phyloP scores from a whole-genome alignment of 305 asterid genomes.

The Solanum hybrid region DNA sequence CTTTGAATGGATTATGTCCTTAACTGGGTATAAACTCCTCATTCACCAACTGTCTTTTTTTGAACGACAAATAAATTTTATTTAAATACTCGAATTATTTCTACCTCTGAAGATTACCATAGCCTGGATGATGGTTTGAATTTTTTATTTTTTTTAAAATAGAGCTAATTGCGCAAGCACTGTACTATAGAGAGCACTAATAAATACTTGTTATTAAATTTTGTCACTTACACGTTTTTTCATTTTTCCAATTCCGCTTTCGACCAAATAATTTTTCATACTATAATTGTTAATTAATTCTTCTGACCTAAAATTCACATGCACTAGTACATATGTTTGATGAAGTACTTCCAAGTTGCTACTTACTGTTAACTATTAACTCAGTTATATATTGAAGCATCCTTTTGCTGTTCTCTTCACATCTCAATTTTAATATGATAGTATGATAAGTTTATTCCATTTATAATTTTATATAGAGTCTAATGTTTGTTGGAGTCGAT shows the following conservation, averaged over 20 bases:
- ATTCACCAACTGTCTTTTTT: background rate
- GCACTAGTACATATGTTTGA: background rate
- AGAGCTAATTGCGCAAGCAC: background rate
- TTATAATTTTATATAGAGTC: background rate
- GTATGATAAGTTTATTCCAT: background rate
- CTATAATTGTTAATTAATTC: background rate
- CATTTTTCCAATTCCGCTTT: background rate
- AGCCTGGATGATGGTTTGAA: background rate
- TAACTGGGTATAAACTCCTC: background rate
- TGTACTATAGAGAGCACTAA: background rate
- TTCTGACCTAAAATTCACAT: background rate
- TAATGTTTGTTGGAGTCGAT: background rate
- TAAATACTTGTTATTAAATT: background rate
- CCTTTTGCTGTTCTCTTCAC: background rate
- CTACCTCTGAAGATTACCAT: background rate
- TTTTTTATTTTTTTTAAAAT: background rate
- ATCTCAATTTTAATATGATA: background rate
- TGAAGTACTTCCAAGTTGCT: background rate
- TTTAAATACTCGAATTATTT: background rate
- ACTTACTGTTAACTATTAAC: background rate
- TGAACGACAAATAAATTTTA: background rate
- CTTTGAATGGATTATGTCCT: background rate
- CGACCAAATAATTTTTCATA: background rate
- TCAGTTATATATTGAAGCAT: background rate
- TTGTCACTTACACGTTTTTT: background rate